Percentiles rank a stretch among this genome's conserved stretches.
phyloP scores from a whole-genome alignment of 148 eudicot species.

The Rhododendron henanense region DNA sequence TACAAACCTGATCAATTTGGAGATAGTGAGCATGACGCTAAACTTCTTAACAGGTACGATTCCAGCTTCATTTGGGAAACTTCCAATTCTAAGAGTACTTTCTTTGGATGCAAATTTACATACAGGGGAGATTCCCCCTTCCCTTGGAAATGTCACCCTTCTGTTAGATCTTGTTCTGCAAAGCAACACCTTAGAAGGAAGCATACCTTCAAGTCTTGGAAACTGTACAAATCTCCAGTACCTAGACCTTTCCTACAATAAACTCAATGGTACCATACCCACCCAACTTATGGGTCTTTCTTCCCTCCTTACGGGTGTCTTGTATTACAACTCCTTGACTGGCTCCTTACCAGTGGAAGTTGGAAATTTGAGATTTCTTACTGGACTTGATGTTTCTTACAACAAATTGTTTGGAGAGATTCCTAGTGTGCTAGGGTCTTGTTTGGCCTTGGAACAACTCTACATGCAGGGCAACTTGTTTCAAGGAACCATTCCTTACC shows the following conservation, averaged over 20 bases:
- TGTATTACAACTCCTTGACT: not conserved
- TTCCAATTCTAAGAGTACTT: not conserved
- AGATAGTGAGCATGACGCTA: not conserved
- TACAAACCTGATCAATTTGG: conserved; percentile 16
- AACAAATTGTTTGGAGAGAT: not conserved
- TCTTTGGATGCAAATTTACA: not conserved
- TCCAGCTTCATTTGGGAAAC: not conserved
- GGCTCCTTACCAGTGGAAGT: not conserved
- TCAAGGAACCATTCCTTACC: not conserved
- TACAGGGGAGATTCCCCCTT: not conserved
- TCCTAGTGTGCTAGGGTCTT: not conserved
- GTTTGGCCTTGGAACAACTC: not conserved
- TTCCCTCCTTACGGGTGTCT: not conserved
- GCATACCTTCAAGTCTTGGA: not conserved
- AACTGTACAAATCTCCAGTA: too few relatives aligned
- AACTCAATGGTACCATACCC: not conserved
- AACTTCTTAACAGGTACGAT: not conserved
- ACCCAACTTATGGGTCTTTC: not conserved
- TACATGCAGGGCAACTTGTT: not conserved
- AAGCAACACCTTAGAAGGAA: not conserved
- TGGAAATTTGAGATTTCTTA: not conserved
- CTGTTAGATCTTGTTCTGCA: not conserved
- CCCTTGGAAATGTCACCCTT: not conserved
- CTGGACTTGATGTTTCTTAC: not conserved
- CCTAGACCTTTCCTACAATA: not conserved